These are phyloP conservation scores for Metschnikowia sp. DNA, from an alignment of 805 yeast species.

Conservation along the genomic window DNA sequence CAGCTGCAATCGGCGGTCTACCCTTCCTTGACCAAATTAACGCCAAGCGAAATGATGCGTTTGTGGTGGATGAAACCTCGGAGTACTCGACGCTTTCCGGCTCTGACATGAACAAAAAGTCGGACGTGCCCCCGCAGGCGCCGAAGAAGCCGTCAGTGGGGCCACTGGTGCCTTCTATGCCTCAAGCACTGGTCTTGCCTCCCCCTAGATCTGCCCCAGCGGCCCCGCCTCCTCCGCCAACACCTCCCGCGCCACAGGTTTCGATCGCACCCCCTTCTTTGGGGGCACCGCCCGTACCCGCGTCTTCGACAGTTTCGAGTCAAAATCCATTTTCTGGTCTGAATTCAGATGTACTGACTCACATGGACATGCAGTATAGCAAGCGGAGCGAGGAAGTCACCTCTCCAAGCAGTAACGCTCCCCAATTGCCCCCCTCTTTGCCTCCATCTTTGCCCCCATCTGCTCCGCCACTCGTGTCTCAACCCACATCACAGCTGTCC, in stretches of 20 bases:
- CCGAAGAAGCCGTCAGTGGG: slow-evolving; percentile 2
- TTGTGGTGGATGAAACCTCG: slow-evolving; percentile 38
- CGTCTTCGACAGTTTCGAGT: not conserved
- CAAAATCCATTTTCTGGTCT: slow-evolving; percentile 7
- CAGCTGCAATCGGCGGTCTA: slow-evolving; percentile 34
- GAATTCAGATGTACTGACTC: not conserved
- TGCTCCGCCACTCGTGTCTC: slow-evolving; percentile 14
- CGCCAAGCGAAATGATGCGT: slow-evolving; percentile 44
- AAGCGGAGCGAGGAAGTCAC: not conserved
- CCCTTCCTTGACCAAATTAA: slow-evolving; percentile 53
- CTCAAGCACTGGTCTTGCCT: slow-evolving; percentile 36
- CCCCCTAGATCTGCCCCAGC: slow-evolving; percentile 22
- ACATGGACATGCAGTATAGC: not conserved
- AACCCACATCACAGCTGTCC: slow-evolving; percentile 18
- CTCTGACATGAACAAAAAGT: slow-evolving; percentile 9
- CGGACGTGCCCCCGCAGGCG: slow-evolving; percentile 13
- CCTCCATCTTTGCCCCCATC: slow-evolving; percentile 7
- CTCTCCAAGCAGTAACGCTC: slow-evolving; percentile 1
- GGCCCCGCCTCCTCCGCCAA: slow-evolving; percentile 21
- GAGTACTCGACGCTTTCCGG: slow-evolving; percentile 8
- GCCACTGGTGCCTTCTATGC: slow-evolving; percentile 38
- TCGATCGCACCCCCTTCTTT: slow-evolving; percentile 5
- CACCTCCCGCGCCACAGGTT: slow-evolving; percentile 19
- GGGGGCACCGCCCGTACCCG: not conserved
- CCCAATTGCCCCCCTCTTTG: not conserved